Base-by-base conservation (phyloP, 768 basidiomycete genomes). In the Boletus vermiculosoides region DNA sequence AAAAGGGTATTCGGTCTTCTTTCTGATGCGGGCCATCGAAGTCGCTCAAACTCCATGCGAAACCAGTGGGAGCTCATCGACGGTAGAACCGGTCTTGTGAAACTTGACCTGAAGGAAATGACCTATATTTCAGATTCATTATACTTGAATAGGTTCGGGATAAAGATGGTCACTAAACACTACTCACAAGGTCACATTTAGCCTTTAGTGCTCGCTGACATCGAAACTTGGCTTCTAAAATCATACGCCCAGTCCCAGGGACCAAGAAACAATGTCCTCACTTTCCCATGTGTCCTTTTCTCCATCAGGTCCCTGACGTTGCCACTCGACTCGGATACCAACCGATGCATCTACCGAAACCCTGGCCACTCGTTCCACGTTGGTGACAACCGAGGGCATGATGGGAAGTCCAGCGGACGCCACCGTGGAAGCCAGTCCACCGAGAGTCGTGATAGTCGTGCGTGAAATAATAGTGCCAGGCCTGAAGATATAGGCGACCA, bases 261-360 rank as follows among this genome's bases (percentile, higher is more conserved):
- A 61, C 67, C 61, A 65, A 4, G 68, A 54, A 5, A 70, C 50
- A 9, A 70, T 67, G 20, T 65, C 67, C 8, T 70, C 66, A 13
- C 61, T 70, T 34, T 69, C 68, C 65, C 68, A 70, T 11, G 65
- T 67, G 11, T 65, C 37, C 45, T 70, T 70, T 8, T 39, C 45
- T 37, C 52, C 57, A 8, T 52, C 37, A 1, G 55, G 18, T 3
- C 55, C 56, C 20, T 70, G 61, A 15, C 55, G 58, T 13, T 67
- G 66, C 68, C 66, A 70, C 55, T 65, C 63, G 16, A 67, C 60
- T 13, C 68, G 63, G 3, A 70, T 57, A 15, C 68, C 68, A 8
- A 69, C 68, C 5, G 65, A 62, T 7, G 58, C 61, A 34, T 70
- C 68, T n/a, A 70, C 68, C 37, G 70, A 47, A 3, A 69, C 65